Base-by-base conservation (phyloP, 306 rosid genomes). In the Casuarina equisetifolia region DNA sequence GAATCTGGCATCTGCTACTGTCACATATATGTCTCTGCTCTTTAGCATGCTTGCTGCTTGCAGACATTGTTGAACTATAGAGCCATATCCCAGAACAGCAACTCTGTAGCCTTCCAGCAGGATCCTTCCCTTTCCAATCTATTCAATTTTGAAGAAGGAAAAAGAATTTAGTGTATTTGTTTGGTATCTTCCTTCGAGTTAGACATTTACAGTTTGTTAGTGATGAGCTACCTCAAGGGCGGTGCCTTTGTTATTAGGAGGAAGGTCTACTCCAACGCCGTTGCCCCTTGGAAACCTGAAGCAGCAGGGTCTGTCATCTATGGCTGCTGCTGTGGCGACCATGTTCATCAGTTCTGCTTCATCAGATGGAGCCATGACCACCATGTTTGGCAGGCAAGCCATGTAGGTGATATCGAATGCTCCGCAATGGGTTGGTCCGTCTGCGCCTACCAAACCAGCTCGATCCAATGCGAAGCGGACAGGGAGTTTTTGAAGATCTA, bases 301-400 rank as follows among this genome's bases (percentile, higher is more conserved):
- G 89, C 98, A 94, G 77, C 98, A 87, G 45, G 98, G 98, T 84
- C 98, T 89, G 72, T 94, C 98, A 83, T 92, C 97, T 63, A 94
- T 94, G 58, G 77, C 76, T 54, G 91, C 91, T 11, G 97, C 98
- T 7, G 98, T 92, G 74, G 97, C 93, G 59, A 94, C 97, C 97
- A 92, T 94, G 90, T 94, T 90, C 89, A 94, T 90, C 10, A 94
- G 87, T 76, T 94, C 98, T 68, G 93, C 93, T 82, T 94, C 98
- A 80, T 94, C 97, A 38, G 95, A 89, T 12, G 98, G 97, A 74
- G 98, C 98, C 98, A 94, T 94, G 71, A 92, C 97, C 81, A 94
- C 87, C 97, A 94, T 94, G 85, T 92, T 94, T 32, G 98, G 98
- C 85, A 94, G 85, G 82, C 97, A 92, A 75, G 97, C 97, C 98